These are phyloP conservation scores for Clitopilus hobsonii DNA, from an alignment of 768 basidiomycete genomes.

Conservation along the genomic window DNA sequence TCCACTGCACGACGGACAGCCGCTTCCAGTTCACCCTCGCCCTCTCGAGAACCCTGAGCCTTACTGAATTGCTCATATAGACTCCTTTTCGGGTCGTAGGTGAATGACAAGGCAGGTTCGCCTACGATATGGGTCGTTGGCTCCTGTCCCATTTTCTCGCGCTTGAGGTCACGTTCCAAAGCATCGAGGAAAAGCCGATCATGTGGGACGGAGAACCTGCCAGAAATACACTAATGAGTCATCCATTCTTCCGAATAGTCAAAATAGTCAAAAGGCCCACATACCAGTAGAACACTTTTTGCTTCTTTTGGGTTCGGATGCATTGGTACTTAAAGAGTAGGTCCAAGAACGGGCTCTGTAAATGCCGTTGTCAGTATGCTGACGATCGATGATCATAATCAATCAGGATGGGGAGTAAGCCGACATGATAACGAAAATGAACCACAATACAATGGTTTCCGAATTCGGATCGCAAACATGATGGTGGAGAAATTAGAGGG, in stretches of 20 bases:
- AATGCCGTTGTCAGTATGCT: conserved; percentile 35
- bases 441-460: neutral
- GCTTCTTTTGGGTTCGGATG: conserved; percentile 97
- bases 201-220: conserved; percentile 94
- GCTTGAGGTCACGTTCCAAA: conserved; percentile 91
- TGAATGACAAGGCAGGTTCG: conserved; percentile 86
- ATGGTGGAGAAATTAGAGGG: neutral
- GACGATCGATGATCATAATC: conserved; percentile 3
- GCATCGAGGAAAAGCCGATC: conserved; percentile 97
- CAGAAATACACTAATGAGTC: neutral
- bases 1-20: conserved; percentile 28
- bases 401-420: conserved; percentile 2
- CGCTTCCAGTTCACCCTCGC: conserved; percentile 34
- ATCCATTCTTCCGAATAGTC: neutral
- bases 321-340: conserved; percentile 95
- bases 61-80: conserved; percentile 86
- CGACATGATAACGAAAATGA: neutral
- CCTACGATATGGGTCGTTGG: conserved; percentile 69
- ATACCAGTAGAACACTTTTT: conserved; percentile 98
- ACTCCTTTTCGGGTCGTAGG: conserved; percentile 79
- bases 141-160: conserved; percentile 87
- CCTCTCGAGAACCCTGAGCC: conserved; percentile 34
- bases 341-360: conserved; percentile 86
- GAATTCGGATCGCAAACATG: neutral
- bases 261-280: conserved; percentile 18